Base-by-base conservation (phyloP, 1,284 basidiomycete genomes). In the Ceratobasidium sp. region DNA sequence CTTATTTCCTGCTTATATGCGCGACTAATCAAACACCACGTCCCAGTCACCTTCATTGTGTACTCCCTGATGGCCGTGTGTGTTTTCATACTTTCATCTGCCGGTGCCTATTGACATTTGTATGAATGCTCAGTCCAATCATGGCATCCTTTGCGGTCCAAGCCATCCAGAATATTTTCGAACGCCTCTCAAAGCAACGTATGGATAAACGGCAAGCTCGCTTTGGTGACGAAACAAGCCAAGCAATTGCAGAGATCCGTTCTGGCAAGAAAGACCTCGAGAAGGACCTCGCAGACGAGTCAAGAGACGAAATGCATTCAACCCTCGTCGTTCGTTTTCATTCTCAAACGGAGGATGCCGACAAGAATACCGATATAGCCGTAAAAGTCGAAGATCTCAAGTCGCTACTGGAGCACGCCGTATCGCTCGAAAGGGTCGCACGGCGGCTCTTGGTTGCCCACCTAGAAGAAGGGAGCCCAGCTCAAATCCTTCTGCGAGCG, bases 81-180 rank as follows among this genome's bases (percentile, higher is more conserved):
- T 49, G 69, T 36, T 25, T 11, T 33, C 42, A 27, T 33, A n/a
- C 1, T 29, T 30, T 36, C 25, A 33, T 19, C 1, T 36, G 2
- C 25, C 19, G 25, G 39, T 50, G 21, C 21, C 3, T 19, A 33
- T 25, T n/a, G 7, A 14, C 52, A 50, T 13, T 41, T 6, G 29
- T 16, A 11, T 46, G 16, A 46, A 13, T 33, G 27, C 25, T 13
- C 52, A 68, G 64, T 23, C 80, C 80, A 0, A 75, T 82, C 59
- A 78, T 82, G 29, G 79, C 80, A 23, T 78, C 77, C 6, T 80
- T 82, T 64, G 80, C 79, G 19, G 78, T 80, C 5, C 78, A 78
- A 56, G 78, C 78, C n/a, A 76, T 80, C 39, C 76, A 77, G 21
- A 75, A 77, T 73, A 69, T 79, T 33, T 76, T 80, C 16, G 30